These are phyloP conservation scores for Pyronema omphalodes DNA, from an alignment of 495 filamentous ascomycete genomes.

Conservation along the genomic window DNA sequence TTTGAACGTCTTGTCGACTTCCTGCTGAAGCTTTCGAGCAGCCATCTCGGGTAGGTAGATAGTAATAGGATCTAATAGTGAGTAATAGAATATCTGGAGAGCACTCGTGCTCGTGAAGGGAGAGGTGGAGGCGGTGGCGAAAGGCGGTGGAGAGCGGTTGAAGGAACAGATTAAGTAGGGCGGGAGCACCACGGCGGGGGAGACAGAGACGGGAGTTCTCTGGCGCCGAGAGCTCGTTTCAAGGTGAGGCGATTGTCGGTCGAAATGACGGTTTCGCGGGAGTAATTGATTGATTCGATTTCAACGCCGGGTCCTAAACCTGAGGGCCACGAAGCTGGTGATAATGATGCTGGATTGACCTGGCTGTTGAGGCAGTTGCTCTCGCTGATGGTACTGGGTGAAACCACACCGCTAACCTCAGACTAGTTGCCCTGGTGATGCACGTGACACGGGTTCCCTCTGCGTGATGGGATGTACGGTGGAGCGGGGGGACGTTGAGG, in stretches of 20 bases:
- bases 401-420: no score
- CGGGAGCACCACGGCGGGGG: not conserved
- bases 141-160: not conserved
- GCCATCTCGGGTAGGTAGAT: constrained; percentile 42
- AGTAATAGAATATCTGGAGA: constrained; percentile 15
- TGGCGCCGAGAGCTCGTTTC: not conserved
- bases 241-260: not conserved
- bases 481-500: no score
- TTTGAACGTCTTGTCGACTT: constrained; percentile 98
- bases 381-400: not conserved
- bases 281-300: not conserved
- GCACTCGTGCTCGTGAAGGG: constrained; percentile 3
- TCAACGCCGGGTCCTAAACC: not conserved
- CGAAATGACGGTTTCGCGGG: not conserved
- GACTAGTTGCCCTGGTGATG: not conserved
- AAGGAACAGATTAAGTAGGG: not conserved
- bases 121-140: not conserved
- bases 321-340: not conserved
- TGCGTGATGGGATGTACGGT: not conserved
- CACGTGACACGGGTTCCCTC: not conserved
- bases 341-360: not conserved
- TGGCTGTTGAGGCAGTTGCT: not conserved
- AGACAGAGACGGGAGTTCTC: not conserved
- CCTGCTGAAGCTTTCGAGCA: constrained; percentile 83
- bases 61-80: not conserved